phyloP scores from a whole-genome alignment of 805 yeast genomes.

The Monosporozyma solicola region DNA sequence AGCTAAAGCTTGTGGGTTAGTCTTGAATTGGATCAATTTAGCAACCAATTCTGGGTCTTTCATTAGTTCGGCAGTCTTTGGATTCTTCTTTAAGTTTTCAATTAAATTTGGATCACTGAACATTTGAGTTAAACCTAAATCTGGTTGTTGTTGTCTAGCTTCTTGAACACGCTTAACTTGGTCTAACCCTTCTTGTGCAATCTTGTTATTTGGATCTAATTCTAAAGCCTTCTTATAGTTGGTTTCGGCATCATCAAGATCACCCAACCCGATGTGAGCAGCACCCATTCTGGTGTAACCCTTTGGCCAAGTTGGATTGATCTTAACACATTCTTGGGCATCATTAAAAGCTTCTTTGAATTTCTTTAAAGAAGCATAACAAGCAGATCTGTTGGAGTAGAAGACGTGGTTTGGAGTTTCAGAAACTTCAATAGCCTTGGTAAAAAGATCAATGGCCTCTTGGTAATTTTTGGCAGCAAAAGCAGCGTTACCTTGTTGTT shows the following conservation, averaged over 20 bases:
- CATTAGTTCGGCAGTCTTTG: conserved; percentile 80
- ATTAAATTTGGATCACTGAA: conserved; percentile 75
- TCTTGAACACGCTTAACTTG: conserved; percentile 56
- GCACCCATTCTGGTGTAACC: conserved; percentile 92
- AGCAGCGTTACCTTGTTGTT: conserved; percentile 89
- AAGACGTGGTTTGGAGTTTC: conserved; percentile 83
- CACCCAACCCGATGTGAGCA: conserved; percentile 81
- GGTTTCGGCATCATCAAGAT: conserved; percentile 62
- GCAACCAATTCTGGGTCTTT: conserved; percentile 77
- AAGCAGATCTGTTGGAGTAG: conserved; percentile 89
- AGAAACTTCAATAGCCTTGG: conserved; percentile 81
- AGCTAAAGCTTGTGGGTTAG: conserved; percentile 68
- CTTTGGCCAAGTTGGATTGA: conserved; percentile 87
- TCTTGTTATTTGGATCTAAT: conserved; percentile 70
- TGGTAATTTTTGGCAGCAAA: conserved; percentile 80
- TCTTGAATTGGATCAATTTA: conserved; percentile 47
- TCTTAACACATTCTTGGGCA: conserved; percentile 73
- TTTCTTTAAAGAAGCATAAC: conserved; percentile 70
- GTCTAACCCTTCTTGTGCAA: conserved; percentile 76
- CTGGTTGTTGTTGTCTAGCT: conserved; percentile 47
- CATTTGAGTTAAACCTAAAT: conserved; percentile 66
- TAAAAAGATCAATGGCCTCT: conserved; percentile 70
- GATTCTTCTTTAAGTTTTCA: conserved; percentile 67
- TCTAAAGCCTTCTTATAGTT: conserved; percentile 73
- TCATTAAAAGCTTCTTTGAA: conserved; percentile 71